phyloP scores from a whole-genome alignment of 768 basidiomycete genomes.

The Hirschioporus abietinus region DNA sequence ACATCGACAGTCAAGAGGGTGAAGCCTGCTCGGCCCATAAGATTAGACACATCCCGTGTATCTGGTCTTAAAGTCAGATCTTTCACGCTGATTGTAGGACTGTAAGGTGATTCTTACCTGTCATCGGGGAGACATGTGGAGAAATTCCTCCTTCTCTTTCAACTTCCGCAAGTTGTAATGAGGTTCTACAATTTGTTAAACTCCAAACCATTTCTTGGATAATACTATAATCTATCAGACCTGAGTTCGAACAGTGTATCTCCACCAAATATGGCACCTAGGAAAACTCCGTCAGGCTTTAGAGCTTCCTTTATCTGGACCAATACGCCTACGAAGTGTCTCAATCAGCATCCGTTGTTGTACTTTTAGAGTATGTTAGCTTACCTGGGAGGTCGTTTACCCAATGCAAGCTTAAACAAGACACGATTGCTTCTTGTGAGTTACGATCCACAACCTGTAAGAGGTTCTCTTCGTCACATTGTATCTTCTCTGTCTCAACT shows the following conservation, averaged over 20 bases:
- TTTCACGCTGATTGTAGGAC: background rate
- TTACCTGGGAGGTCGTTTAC: constrained; percentile 93
- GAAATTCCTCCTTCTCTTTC: constrained; percentile 96
- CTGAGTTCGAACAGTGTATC: constrained; percentile 93
- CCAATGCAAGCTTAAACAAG: constrained; percentile 93
- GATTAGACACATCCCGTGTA: constrained; percentile 87
- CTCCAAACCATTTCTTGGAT: constrained; percentile 3
- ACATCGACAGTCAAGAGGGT: constrained; percentile 90
- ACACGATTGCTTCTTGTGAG: constrained; percentile 89
- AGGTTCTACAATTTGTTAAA: constrained; percentile 51
- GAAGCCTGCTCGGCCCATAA: constrained; percentile 90
- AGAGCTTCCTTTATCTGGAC: constrained; percentile 83
- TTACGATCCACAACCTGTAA: constrained; percentile 57
- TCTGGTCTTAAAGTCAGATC: constrained; percentile 39
- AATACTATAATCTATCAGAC: constrained; percentile 29
- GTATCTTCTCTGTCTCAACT: constrained; percentile 77
- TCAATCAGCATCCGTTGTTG: constrained; percentile 3
- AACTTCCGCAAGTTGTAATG: constrained; percentile 88
- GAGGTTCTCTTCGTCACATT: constrained; percentile 80
- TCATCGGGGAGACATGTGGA: constrained; percentile 97
- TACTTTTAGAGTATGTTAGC: constrained; percentile 13
- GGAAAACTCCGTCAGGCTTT: constrained; percentile 87
- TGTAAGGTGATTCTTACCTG: constrained; percentile 44
- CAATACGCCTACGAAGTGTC: constrained; percentile 53
- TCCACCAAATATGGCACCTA: constrained; percentile 92